Percentiles rank a stretch among this genome's conserved stretches.
Conservation (phyloP, 2,329 filamentous ascomycete genomes). For the Ceratocystis papillata region DNA sequence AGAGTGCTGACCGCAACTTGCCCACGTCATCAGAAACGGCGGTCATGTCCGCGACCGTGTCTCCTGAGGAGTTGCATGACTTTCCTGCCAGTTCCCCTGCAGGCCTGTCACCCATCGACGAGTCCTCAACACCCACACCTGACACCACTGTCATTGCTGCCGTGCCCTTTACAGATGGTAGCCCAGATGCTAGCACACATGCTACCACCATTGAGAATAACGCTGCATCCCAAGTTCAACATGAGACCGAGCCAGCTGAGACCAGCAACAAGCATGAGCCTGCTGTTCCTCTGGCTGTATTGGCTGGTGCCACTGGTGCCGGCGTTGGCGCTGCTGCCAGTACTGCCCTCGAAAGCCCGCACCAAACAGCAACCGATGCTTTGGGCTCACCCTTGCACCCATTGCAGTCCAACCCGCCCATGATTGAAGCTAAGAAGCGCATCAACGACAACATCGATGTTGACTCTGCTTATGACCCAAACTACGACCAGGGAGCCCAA, state of each 20-base stretch:
- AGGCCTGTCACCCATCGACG: slow-evolving; percentile 16
- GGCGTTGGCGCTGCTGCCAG: not conserved
- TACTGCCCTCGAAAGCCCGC: not conserved
- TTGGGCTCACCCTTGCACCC: slow-evolving; percentile 11
- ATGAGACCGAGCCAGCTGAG: not conserved
- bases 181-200: slow-evolving; percentile 10
- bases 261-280: not conserved
- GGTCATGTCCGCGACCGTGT: slow-evolving; percentile 14
- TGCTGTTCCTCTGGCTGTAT: not conserved
- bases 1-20: slow-evolving; percentile 4
- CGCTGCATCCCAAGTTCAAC: not conserved
- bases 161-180: slow-evolving; percentile 3
- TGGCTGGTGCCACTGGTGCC: not conserved
- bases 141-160: not conserved
- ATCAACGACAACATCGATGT: slow-evolving; percentile 3
- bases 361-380: slow-evolving; percentile 8
- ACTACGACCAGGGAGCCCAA: not conserved
- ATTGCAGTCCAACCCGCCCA: slow-evolving; percentile 20
- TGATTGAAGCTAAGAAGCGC: slow-evolving; percentile 4
- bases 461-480: slow-evolving; percentile 1
- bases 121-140: slow-evolving; percentile 10
- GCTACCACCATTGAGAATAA: slow-evolving; percentile 15
- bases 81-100: slow-evolving; percentile 8
- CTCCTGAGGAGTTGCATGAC: slow-evolving; percentile 11
- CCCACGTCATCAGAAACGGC: not conserved